These are phyloP conservation scores for Ephemerocybe angulata DNA, from an alignment of 768 basidiomycete genomes.

Conservation along the genomic window DNA sequence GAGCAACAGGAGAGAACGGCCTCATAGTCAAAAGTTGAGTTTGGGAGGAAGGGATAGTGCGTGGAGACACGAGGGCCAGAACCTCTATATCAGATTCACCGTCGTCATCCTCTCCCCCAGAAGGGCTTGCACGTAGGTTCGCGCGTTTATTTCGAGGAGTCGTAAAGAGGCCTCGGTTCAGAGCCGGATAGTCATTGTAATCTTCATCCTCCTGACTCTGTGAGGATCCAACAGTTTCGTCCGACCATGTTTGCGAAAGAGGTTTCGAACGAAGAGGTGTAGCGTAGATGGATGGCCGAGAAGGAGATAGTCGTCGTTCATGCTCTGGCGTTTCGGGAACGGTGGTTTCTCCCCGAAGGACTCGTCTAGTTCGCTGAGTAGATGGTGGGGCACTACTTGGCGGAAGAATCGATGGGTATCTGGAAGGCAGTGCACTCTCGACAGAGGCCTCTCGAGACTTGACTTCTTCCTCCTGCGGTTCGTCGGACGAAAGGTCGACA, in stretches of 20 bases:
- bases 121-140: no score
- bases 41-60: not conserved
- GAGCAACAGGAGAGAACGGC: not conserved
- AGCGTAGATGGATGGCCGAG: not conserved
- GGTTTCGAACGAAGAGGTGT: not conserved
- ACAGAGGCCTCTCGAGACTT: not conserved
- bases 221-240: slow-evolving; percentile 2
- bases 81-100: not conserved
- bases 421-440: not conserved
- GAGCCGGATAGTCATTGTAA: not conserved
- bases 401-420: not conserved
- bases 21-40: not conserved
- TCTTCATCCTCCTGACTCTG: slow-evolving; percentile 3
- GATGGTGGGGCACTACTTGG: not conserved
- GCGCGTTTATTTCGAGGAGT: not conserved
- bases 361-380: not conserved
- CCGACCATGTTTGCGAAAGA: not conserved
- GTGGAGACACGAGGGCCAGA: not conserved
- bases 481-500: not conserved
- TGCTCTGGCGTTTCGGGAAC: not conserved
- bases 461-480: not conserved
- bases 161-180: not conserved
- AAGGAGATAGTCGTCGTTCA: not conserved
- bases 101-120: not conserved
- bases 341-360: not conserved